A percentile compares a stretch with the other conserved stretches of the same genome.
phyloP scores from a whole-genome alignment of 2,329 filamentous ascomycete species.

The Alternaria sp. region DNA sequence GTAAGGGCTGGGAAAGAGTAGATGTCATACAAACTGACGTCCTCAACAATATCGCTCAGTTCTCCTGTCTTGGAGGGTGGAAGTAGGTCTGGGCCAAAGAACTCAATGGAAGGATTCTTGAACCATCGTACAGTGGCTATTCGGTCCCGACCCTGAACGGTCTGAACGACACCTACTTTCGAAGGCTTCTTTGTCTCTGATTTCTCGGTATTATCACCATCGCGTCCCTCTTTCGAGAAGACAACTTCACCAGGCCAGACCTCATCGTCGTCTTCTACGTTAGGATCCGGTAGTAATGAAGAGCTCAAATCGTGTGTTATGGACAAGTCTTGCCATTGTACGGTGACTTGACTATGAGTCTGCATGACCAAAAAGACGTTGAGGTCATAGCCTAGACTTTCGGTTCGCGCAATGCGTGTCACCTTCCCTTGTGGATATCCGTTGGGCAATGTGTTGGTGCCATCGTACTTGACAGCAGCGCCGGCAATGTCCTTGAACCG shows the following conservation, averaged over 20 bases:
- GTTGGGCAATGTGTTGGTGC: constrained; percentile 34
- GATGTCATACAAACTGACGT: constrained; percentile 68
- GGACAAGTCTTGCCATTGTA: constrained; percentile 67
- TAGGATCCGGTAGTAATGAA: constrained; percentile 59
- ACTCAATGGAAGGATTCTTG: constrained; percentile 41
- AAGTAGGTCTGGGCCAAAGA: constrained; percentile 49
- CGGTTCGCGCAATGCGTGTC: constrained; percentile 55
- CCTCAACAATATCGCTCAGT: constrained; percentile 54
- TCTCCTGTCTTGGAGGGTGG: constrained; percentile 55
- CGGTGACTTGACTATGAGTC: constrained; percentile 59
- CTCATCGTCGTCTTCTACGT: constrained; percentile 63
- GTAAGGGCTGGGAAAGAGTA: constrained; percentile 59
- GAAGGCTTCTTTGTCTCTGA: constrained; percentile 52
- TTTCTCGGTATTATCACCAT: constrained; percentile 19
- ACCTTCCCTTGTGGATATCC: constrained; percentile 53
- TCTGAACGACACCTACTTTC: constrained; percentile 65
- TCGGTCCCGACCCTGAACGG: constrained; percentile 63
- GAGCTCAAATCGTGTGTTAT: constrained; percentile 58
- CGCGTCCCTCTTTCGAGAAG: constrained; percentile 54
- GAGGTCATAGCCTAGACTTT: constrained; percentile 64
- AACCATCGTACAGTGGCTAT: constrained; percentile 67
- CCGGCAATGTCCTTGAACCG: constrained; percentile 62
- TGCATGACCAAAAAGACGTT: constrained; percentile 64
- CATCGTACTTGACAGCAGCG: constrained; percentile 62
- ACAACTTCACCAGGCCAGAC: constrained; percentile 67